phyloP scores from a whole-genome alignment of 2,329 filamentous ascomycete species.

The Zarea fungicola region DNA sequence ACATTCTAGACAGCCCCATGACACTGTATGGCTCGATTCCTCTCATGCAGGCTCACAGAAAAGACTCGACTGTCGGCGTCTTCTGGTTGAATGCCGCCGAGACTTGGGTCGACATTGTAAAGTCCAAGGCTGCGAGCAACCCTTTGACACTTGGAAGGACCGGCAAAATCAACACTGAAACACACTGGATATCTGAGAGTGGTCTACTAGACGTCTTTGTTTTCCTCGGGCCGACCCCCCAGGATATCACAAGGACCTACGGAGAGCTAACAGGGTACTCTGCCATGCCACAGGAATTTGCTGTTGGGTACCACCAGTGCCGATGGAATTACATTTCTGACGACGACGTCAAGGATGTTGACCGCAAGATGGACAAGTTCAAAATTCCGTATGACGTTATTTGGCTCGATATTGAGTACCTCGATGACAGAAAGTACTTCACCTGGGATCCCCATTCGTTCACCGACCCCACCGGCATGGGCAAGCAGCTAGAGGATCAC shows the following conservation, averaged over 20 bases:
- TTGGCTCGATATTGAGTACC: conserved; percentile 98
- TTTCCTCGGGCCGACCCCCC: conserved; percentile 82
- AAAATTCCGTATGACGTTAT: conserved; percentile 98
- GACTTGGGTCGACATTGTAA: conserved; percentile 94
- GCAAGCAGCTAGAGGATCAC: conserved; percentile 76
- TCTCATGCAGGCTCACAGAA: conserved; percentile 95
- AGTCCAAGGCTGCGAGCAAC: conserved; percentile 67
- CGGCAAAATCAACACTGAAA: conserved; percentile 71
- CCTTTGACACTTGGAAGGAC: conserved; percentile 68
- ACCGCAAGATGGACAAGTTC: conserved; percentile 91
- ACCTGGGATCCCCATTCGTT: conserved; percentile 93
- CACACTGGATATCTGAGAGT: conserved; percentile 94
- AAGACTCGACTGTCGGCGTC: conserved; percentile 87
- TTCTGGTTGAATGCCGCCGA: conserved; percentile 98
- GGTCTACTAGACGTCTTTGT: conserved; percentile 90
- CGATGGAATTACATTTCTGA: conserved; percentile 99
- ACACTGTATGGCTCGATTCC: conserved; percentile 96
- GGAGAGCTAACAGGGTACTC: conserved; percentile 88
- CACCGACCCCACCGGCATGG: conserved; percentile 78
- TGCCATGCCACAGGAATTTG: conserved; percentile 85
- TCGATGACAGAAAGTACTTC: conserved; percentile 95
- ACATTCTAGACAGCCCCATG: conserved; percentile 95
- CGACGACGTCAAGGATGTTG: conserved; percentile 94
- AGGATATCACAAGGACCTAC: conserved; percentile 76
- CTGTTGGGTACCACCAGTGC: conserved; percentile 93